Base-by-base conservation (phyloP, 208 protist genomes). In the Willaertia magna region DNA sequence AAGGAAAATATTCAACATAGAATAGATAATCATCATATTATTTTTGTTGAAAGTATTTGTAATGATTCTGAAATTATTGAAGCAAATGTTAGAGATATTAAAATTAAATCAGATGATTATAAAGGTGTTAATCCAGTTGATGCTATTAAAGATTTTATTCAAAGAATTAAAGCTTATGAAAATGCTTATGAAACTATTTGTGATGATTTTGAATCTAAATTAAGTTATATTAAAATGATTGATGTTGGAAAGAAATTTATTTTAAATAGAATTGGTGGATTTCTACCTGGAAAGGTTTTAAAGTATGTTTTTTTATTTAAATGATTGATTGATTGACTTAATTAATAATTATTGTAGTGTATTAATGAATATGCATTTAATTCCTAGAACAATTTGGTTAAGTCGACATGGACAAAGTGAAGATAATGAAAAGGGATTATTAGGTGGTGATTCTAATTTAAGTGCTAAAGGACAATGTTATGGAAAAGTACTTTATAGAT, bases 1-100 rank as follows among this genome's bases (percentile, higher is more conserved):
- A 26, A 47, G 61, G 85, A 9, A 89, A 91, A 52, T 85, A 89
- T 26, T 79, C 89, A 42, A 42, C 52, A 52, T 43, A 44, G 20
- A 22, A 9, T 82, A 7, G 49, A 55, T 16, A 12, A 20, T 4
- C 11, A 52, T 22, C 18, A 44, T 43, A 74, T 85, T 16, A 55
- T 85, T 51, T 85, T 85, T 74, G 34, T 85, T 26, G 83, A 85
- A 55, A 34, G 14, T 7, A 79, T 61, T 26, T 85, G 83, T 55
- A 11, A 85, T 22, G 12, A 74, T 55, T 11, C 0, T 40, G 18
- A 61, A 55, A 74, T 85, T 39, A 40, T 85, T 22, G 39, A 85
- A 26, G 30, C 1, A 0, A 85, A 76, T 22, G 44, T 74, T 43
- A n/a, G 46, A 12, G 74, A 85, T 18, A 78, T 85, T 34, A 85